Conservation (phyloP, 345 rosid genomes). For the Salix dunnii region DNA sequence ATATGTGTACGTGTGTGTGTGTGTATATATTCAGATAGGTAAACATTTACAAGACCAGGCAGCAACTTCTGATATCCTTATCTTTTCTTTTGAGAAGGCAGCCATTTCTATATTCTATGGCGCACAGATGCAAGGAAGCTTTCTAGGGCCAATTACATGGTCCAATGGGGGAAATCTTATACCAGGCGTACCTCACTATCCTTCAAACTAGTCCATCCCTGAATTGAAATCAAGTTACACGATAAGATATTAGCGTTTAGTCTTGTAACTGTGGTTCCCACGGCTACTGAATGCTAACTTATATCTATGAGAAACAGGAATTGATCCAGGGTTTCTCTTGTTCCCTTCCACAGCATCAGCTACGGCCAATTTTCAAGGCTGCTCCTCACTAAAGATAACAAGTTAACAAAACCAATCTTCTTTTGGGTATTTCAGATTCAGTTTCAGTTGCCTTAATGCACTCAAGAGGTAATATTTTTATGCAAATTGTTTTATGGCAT, state of each 20-base stretch:
- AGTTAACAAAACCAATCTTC: neutral
- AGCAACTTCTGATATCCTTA: neutral
- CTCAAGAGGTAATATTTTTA: neutral
- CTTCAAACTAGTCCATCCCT: no score
- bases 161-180: no score
- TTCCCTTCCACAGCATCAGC: neutral
- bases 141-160: no score
- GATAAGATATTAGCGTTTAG: neutral
- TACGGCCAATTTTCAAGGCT: neutral
- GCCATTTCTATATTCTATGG: neutral
- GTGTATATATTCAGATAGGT: no score
- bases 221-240: neutral
- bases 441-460: neutral
- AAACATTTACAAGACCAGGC: neutral
- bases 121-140: neutral
- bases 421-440: neutral
- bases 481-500: neutral
- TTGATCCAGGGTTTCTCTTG: neutral
- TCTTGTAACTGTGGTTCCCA: neutral
- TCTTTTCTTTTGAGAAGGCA: neutral
- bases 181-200: no score
- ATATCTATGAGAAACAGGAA: neutral
- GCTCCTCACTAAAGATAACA: neutral
- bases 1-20: no score
- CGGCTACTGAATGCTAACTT: neutral